Evolutionary conservation across 179 eudicot species (phyloP), one percentile per base, ranked within the genome.

Genomic region (Beta macrorhiza): DNA sequence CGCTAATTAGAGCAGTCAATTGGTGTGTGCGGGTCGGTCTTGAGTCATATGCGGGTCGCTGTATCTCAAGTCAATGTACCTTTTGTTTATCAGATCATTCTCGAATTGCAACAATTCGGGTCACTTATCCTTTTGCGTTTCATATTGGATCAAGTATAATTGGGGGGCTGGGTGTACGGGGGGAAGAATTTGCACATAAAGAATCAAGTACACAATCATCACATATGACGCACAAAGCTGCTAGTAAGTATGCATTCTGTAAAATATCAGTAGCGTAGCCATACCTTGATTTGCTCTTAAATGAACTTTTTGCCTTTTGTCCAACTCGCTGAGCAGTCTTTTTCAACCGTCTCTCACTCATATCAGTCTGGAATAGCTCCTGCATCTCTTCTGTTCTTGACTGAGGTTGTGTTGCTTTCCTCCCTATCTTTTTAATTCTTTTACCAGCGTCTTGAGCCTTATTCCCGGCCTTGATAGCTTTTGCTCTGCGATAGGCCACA

Each of bases 201-300:
- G 10, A 17, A 52, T 51, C 59, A 72, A 22, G 77, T n/a, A 53
- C 3, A 37, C 20, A 53, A 29, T 2, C 16, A 58, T 37, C 57
- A 15, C 16, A 22, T 5, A 22, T 52, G 76, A 51, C 20, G 14
- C 77, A 53, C 77, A 74, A 29, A 17, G 49, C 49, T 75, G n/a
- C 42, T 47, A 70, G 17, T 51, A 37, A 69, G 15, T 16, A 53
- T 17, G 32, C 58, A 25, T 42, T 68, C 5, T 20, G 4, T 20
- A 44, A 32, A 47, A 52, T 72, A 71, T 7, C 22, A 16, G 19
- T 56, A 81, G 45, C 37, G 5, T 65, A 78, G 32, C 44, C 84
- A 78, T 91, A 92, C 99, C 99, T 82, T 57, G 99, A 94, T 85
- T 96, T 96, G 91, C 99, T 96, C 90, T 96, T 96, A 83, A 96